These are phyloP conservation scores for Vigna unguiculata DNA, from an alignment of 306 rosid species.

Conservation along the genomic window DNA sequence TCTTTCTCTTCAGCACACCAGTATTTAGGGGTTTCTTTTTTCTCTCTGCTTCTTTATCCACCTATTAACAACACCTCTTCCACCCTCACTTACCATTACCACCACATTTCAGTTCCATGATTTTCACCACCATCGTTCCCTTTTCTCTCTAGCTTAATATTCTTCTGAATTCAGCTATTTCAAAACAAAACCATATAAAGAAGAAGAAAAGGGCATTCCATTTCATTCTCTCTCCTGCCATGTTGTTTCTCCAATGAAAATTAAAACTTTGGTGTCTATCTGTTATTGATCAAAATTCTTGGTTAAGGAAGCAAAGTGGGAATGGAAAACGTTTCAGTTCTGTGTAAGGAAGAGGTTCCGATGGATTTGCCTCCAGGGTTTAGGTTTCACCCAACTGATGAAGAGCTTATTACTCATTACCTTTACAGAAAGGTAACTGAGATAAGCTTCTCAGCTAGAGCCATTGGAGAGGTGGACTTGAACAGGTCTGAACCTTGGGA, in stretches of 20 bases:
- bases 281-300: background rate
- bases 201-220: background rate
- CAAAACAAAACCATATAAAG: background rate
- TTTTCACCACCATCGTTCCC: constrained; percentile 44
- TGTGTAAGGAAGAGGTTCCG: constrained; percentile 39
- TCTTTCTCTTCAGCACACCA: constrained; percentile 49
- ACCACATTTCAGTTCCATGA: constrained; percentile 45
- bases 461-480: constrained; percentile 56
- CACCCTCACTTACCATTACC: constrained; percentile 30
- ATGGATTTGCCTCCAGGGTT: constrained; percentile 58
- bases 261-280: background rate
- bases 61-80: constrained; percentile 46
- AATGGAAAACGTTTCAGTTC: constrained; percentile 39
- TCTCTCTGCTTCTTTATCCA: constrained; percentile 45
- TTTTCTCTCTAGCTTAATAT: constrained; percentile 40
- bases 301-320: background rate
- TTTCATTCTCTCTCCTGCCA: background rate
- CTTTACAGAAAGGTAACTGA: constrained; percentile 59
- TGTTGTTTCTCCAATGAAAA: constrained; percentile 16
- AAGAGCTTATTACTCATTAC: constrained; percentile 61
- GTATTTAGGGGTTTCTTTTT: constrained; percentile 59
- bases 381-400: constrained; percentile 61
- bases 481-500: constrained; percentile 61
- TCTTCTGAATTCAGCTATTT: constrained; percentile 45
- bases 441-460: constrained; percentile 55